Conservation (phyloP, 2,329 filamentous ascomycete species). For the Trichoderma gracile region DNA sequence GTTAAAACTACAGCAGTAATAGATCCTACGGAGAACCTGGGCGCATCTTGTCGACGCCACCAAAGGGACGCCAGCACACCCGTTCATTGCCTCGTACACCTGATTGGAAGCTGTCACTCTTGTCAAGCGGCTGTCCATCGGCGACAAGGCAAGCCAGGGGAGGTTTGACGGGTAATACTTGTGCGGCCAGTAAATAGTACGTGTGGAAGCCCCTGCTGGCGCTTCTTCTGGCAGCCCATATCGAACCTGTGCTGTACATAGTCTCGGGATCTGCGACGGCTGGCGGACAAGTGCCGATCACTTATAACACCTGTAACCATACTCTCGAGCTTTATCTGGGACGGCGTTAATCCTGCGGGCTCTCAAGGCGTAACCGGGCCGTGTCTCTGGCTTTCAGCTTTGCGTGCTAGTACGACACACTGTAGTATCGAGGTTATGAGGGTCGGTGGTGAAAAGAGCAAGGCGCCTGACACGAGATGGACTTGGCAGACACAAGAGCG, state of each 20-base stretch:
- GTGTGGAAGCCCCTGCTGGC: neutral
- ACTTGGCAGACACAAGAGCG: neutral
- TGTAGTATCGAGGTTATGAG: neutral
- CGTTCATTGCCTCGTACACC: neutral
- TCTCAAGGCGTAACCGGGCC: too few species aligned
- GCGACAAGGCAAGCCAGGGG: neutral
- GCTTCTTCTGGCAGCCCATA: neutral
- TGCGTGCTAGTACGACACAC: neutral
- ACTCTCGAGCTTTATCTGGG: neutral
- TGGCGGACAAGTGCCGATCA: constrained; percentile 10
- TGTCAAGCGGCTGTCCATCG: neutral
- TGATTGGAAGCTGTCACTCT: neutral
- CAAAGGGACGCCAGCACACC: neutral
- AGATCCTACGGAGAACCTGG: neutral
- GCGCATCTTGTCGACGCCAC: neutral
- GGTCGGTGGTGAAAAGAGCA: neutral
- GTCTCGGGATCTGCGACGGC: constrained; percentile 4
- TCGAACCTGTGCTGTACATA: neutral
- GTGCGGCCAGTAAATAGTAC: neutral
- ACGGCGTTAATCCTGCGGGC: neutral
- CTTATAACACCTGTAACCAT: neutral
- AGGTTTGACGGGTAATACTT: neutral
- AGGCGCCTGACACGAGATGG: neutral
- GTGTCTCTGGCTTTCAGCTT: neutral
- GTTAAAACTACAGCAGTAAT: neutral